phyloP scores from a whole-genome alignment of 345 rosid genomes.

The Hypericum androsaemum region DNA sequence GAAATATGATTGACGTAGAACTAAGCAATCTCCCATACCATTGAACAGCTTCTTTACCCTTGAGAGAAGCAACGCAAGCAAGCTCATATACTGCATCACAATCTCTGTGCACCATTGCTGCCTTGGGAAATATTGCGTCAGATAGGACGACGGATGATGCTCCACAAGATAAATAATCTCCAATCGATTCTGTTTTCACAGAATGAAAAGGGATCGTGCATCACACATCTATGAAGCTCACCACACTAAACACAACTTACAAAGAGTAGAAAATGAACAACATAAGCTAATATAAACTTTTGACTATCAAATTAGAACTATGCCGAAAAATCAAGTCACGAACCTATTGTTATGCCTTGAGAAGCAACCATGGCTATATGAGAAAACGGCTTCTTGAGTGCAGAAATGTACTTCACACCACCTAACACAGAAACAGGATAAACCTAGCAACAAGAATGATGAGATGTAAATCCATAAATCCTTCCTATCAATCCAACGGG shows the following conservation, averaged over 20 bases:
- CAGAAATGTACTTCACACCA: conserved; percentile 36
- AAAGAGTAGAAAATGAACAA: no score
- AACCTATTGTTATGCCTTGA: conserved; percentile 51
- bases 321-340: background rate
- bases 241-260: no score
- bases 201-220: no score
- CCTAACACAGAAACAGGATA: conserved; percentile 56
- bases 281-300: no score
- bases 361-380: conserved; percentile 54
- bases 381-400: conserved; percentile 47
- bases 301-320: no score
- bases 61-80: conserved; percentile 31
- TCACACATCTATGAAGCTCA: no score
- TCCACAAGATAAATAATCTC: conserved; percentile 35
- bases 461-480: conserved; percentile 2
- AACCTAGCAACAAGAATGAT: conserved; percentile 26
- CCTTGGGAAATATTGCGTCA: conserved; percentile 41
- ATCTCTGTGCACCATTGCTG: conserved; percentile 28
- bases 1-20: no score
- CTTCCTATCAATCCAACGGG: background rate
- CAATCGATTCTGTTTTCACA: conserved; percentile 27
- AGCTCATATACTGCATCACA: conserved; percentile 22
- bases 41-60: conserved; percentile 32
- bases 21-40: conserved; percentile 6
- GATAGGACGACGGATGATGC: conserved; percentile 52